Conservation (phyloP, 2,329 filamentous ascomycete species). For the Sporothrix globosa region DNA sequence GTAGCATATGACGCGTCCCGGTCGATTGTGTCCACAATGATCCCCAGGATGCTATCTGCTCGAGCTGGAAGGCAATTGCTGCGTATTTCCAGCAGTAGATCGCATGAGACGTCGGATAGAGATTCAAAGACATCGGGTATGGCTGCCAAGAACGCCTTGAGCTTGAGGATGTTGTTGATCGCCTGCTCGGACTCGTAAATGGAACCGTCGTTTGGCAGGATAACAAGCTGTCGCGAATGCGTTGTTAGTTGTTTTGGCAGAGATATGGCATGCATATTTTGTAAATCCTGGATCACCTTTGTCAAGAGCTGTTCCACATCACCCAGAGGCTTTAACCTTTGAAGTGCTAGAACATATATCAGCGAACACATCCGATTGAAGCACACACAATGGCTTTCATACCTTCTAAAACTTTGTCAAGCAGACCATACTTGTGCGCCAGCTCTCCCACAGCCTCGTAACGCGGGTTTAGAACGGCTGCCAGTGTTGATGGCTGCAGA, state of each 20-base stretch:
- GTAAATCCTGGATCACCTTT: conserved; percentile 52
- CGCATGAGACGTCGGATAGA: conserved; percentile 64
- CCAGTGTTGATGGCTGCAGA: conserved; percentile 79
- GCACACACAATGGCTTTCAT: conserved; percentile 29
- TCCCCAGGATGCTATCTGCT: conserved; percentile 60
- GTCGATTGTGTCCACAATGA: conserved; percentile 75
- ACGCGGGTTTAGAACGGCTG: conserved; percentile 67
- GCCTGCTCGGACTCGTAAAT: conserved; percentile 74
- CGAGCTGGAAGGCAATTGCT: conserved; percentile 68
- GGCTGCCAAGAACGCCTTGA: conserved; percentile 76
- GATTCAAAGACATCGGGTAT: conserved; percentile 70
- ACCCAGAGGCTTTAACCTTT: conserved; percentile 62
- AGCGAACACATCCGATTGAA: rapidly evolving
- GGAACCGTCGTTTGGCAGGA: conserved; percentile 67
- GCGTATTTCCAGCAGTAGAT: conserved; percentile 68
- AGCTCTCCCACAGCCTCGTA: conserved; percentile 86
- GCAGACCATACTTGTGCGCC: conserved; percentile 80
- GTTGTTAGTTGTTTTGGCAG: background rate
- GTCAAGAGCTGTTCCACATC: conserved; percentile 82
- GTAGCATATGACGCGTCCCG: conserved; percentile 78
- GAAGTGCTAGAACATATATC: conserved; percentile 33
- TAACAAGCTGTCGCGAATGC: conserved; percentile 63
- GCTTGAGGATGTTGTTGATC: conserved; percentile 82
- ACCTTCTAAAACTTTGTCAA: conserved; percentile 73
- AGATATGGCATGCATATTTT: background rate